Evolutionary conservation across 495 filamentous ascomycete genomes (phyloP).

Genomic region (Chaetomium fimeti): DNA sequence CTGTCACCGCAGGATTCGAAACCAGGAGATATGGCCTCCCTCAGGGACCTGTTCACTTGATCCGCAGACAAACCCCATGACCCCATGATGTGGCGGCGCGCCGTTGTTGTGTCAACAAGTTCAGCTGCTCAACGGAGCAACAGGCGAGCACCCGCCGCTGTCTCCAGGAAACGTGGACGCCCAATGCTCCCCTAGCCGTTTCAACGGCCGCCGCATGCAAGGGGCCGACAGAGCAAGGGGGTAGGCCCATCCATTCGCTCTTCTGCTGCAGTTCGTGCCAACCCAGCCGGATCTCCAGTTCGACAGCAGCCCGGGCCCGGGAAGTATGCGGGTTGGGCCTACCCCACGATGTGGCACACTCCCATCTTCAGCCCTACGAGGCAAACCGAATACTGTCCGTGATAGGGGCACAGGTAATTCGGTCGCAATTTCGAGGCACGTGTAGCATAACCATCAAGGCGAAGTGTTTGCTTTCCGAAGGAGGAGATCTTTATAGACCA

Average conservation of each 20-base stretch:
- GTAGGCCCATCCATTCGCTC: not conserved
- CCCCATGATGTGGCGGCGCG: not conserved
- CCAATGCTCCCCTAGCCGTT: not conserved
- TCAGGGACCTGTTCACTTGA: not conserved
- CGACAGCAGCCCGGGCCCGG: not conserved
- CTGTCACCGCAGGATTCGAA: not conserved
- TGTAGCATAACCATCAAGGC: too few species aligned
- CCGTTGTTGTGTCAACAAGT: too few species aligned
- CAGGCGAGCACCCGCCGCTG: not conserved
- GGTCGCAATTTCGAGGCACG: too few species aligned
- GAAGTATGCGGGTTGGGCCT: not conserved
- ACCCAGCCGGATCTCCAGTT: not conserved
- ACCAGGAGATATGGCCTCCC: not conserved
- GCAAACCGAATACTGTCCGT: not conserved
- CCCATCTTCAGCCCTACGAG: not conserved
- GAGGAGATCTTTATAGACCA: too few species aligned
- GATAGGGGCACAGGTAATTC: too few species aligned
- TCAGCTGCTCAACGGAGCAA: not conserved
- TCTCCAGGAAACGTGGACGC: not conserved
- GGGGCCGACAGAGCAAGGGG: too few species aligned
- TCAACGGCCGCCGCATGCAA: not conserved
- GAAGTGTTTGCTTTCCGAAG: too few species aligned
- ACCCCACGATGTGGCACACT: not conserved
- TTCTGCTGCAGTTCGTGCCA: not conserved
- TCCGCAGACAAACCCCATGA: not conserved